Evolutionary conservation across 169 alveolate genomes (phyloP), one percentile per base, ranked within the genome.

Genomic region (Cytauxzoon felis): DNA sequence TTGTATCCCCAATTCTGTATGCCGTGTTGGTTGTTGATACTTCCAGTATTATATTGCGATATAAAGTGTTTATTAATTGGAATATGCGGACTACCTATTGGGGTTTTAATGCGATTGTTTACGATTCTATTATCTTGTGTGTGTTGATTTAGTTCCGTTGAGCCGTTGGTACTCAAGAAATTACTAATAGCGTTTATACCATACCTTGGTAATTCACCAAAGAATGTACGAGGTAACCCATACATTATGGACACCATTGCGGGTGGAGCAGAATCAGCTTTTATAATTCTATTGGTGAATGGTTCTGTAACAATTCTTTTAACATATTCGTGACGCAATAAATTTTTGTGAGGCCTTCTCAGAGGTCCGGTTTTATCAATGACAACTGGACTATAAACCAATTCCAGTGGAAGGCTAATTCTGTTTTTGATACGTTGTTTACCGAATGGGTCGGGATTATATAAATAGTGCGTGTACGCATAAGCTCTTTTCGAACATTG

Each of bases 391-490:
- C 72, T 51, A 30, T 61, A 59, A 38, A 52, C 54, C n/a, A 67
- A 54, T 23, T 34, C 57, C 45, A 75, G 64, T 16, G 85, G 85
- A 40, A 65, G 56, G 7, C n/a, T 5, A 13, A 6, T 18, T 41
- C 40, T 67, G 36, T 23, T 0, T 8, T 54, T 59, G 23, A 26
- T 11, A 26, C 16, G 52, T 19, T 73, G 33, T 11, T 57, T 65
- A 18, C 24, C 16, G 30, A 47, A 27, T 30, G 40, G 40, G 30
- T 54, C 51, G 0, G 85, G 85, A 40, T 30, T 19, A 53, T 45
- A 43, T 34, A 52, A 30, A 48, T 75, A 75, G 23, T 75, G 85
- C 49, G 80, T 65, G 32, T 75, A 75, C 13, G 85, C 85, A 47
- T 19, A 34, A 23, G 70, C 56, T 26, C 72, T 30, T 29, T 64